These are phyloP conservation scores for Microdochium paspali DNA, from an alignment of 2,329 filamentous ascomycete genomes.

Conservation along the genomic window DNA sequence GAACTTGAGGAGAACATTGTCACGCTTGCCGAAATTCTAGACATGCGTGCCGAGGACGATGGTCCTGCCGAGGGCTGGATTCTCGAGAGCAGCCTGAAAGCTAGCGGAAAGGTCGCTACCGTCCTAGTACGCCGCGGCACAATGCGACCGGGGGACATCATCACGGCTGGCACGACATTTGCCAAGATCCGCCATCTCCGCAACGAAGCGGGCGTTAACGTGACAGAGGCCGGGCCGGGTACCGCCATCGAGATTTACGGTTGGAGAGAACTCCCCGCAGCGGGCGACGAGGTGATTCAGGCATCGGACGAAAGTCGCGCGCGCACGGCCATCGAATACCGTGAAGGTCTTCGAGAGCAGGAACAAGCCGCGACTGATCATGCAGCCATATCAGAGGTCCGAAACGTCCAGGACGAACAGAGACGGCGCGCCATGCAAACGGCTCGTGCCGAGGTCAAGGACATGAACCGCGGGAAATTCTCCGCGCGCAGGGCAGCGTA, in stretches of 20 bases:
- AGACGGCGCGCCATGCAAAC: slow-evolving; percentile 48
- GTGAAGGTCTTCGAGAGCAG: slow-evolving; percentile 61
- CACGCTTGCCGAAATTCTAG: slow-evolving; percentile 79
- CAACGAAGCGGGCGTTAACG: slow-evolving; percentile 70
- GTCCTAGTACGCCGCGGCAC: slow-evolving; percentile 84
- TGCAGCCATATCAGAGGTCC: slow-evolving; percentile 61
- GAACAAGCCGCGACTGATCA: slow-evolving; percentile 71
- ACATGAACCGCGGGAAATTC: slow-evolving; percentile 2
- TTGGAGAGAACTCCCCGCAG: slow-evolving; percentile 76
- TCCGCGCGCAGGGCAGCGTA: slow-evolving; percentile 21
- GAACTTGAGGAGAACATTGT: slow-evolving; percentile 87
- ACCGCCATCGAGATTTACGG: slow-evolving; percentile 88
- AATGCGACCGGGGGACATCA: slow-evolving; percentile 65
- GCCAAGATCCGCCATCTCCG: slow-evolving; percentile 73
- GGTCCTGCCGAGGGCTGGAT: slow-evolving; percentile 87
- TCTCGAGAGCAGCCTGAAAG: slow-evolving; percentile 82
- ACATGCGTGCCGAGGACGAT: slow-evolving; percentile 71
- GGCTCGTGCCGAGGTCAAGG: slow-evolving; percentile 27
- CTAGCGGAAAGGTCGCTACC: slow-evolving; percentile 75
- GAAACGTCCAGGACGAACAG: slow-evolving; percentile 46
- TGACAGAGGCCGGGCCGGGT: slow-evolving; percentile 71
- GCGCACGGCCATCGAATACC: slow-evolving; percentile 67
- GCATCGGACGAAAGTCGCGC: slow-evolving; percentile 70
- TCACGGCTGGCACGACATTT: slow-evolving; percentile 86
- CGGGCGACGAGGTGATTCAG: slow-evolving; percentile 82